Percentiles rank a stretch among this genome's conserved stretches.
phyloP scores from a whole-genome alignment of 768 basidiomycete genomes.

The Boletales sp. region DNA sequence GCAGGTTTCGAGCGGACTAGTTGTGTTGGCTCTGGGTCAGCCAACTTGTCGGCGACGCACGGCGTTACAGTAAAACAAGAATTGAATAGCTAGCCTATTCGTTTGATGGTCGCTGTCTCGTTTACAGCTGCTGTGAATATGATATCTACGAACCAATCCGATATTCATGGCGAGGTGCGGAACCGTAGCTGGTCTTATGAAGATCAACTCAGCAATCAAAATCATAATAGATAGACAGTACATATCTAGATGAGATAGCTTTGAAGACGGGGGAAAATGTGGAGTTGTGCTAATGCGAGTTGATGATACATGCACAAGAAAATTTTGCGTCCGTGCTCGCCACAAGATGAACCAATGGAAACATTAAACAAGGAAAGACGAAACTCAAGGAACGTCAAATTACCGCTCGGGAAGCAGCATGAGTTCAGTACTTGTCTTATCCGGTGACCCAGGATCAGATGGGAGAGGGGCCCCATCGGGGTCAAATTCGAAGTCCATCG shows the following conservation, averaged over 20 bases:
- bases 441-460: constrained; percentile 40
- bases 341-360: constrained; percentile 10
- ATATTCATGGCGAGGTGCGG: too few species aligned
- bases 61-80: too few species aligned
- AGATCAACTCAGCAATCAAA: constrained; percentile 1
- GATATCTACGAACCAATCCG: too few species aligned
- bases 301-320: constrained; percentile 16
- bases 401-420: constrained; percentile 46
- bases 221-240: constrained; percentile 7
- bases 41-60: too few species aligned
- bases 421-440: constrained; percentile 38
- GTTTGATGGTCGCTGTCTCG: too few species aligned
- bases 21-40: too few species aligned
- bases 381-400: neutral
- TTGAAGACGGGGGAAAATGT: neutral
- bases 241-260: constrained; percentile 14
- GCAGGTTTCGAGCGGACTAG: too few species aligned
- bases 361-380: neutral
- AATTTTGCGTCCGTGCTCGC: constrained; percentile 18
- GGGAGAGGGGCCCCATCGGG: constrained; percentile 40
- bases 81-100: too few species aligned
- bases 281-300: constrained; percentile 11
- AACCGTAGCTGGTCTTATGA: too few species aligned
- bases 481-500: constrained; percentile 31
- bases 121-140: too few species aligned